Evolutionary conservation across 2,329 filamentous ascomycete species (phyloP).

Genomic region (Coleophoma cylindrospora): DNA sequence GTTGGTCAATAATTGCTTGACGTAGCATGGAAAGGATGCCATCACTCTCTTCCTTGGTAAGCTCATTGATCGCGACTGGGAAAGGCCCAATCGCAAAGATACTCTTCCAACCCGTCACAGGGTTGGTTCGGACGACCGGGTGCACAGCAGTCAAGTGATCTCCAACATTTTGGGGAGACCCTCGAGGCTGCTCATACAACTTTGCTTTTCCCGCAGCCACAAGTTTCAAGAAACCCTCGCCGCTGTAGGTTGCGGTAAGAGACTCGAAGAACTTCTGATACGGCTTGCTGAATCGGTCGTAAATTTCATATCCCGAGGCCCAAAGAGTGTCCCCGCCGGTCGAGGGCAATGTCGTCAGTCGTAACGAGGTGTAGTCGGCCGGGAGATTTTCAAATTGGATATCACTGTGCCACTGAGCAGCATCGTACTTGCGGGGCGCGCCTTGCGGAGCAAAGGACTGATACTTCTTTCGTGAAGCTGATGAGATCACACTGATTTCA

Average conservation of each 20-base stretch:
- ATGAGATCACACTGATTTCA: conserved; percentile 50
- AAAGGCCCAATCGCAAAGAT: conserved; percentile 46
- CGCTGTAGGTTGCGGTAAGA: conserved; percentile 42
- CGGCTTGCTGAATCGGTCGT: conserved; percentile 44
- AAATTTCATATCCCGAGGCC: conserved; percentile 44
- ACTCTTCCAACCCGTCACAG: conserved; percentile 52
- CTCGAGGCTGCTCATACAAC: conserved; percentile 39
- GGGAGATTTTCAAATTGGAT: conserved; percentile 41
- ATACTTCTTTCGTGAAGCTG: conserved; percentile 48
- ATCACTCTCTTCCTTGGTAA: conserved; percentile 47
- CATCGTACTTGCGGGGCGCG: conserved; percentile 23
- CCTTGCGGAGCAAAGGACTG: conserved; percentile 28
- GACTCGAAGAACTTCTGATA: conserved; percentile 41
- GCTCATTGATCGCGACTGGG: conserved; percentile 46
- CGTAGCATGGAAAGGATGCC: conserved; percentile 35
- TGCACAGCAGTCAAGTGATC: conserved; percentile 33
- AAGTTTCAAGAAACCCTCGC: conserved; percentile 40
- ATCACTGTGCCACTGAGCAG: conserved; percentile 43
- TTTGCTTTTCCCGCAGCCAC: conserved; percentile 36
- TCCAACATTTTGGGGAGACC: conserved; percentile 53
- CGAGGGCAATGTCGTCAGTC: conserved; percentile 48
- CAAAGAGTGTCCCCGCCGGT: conserved; percentile 47
- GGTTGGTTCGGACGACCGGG: conserved; percentile 53
- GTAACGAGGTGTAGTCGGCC: conserved; percentile 47
- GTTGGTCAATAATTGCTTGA: conserved; percentile 42